Base-by-base conservation (phyloP, 2,329 filamentous ascomycete species). In the Mariannaea elegans region DNA sequence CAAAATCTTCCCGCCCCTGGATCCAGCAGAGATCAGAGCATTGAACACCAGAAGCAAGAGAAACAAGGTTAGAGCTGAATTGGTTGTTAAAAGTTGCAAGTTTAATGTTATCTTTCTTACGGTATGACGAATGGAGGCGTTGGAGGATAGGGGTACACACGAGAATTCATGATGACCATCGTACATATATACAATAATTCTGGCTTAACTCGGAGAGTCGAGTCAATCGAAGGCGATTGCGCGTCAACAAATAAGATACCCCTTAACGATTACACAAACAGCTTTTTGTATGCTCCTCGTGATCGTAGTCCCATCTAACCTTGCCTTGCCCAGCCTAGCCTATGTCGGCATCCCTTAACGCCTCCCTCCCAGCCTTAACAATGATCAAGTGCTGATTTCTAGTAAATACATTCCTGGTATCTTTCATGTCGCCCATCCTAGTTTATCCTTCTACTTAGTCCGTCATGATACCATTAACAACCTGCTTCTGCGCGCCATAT, bases 401-500 rank as follows among this genome's bases (percentile, higher is more conserved):
- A 27, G 7, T 24, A 27, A 24, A 27, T 24, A 42, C 23, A 41
- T 47, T 32, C 7, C 14, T 23, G 14, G 18, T 16, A 39, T 48
- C 14, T 38, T 21, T n/a, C 32, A 4, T 18, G 29, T 18, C 21
- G 14, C 31, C 34, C 29, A 4, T 36, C 21, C 16, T 23, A 29
- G 32, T 42, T 41, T 51, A 4, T n/a, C 29, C 19, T 23, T 7
- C 18, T 2, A 12, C n/a, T 36, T n/a, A 46, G 16, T 52, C 23
- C 12, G 45, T 41, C 54, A 61, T 61, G 16, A 56, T 41, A 6
- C 59, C 55, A 27, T 62, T 62, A 3, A 59, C 65, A 31, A 71
- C 66, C n/a, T 71, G 67, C 2, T 67, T 49, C 18, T 65, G 68
- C 0, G 56, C 59, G 36, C 64, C 68, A 14, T 63, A 64, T 32